Percentiles rank a stretch among this genome's conserved stretches.
phyloP scores from a whole-genome alignment of 2,329 filamentous ascomycete genomes.

The Monilinia vaccinii-corymbosi region DNA sequence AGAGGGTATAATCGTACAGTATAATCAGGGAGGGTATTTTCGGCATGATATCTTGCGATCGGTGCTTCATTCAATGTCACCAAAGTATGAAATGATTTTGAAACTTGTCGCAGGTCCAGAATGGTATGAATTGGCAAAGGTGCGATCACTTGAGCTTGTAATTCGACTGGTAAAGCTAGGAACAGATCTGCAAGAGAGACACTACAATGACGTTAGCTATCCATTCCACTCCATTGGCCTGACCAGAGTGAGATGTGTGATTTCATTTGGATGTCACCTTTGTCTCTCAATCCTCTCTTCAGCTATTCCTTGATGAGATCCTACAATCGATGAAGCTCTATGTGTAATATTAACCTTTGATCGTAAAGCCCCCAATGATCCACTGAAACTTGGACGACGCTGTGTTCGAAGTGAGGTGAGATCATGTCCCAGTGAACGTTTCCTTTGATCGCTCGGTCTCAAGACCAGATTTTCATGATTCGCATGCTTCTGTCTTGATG shows the following conservation, averaged over 20 bases:
- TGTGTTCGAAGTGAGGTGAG: conserved; percentile 24
- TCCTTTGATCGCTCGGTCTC: conserved; percentile 27
- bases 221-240: not conserved
- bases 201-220: conserved; percentile 8
- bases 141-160: conserved; percentile 54
- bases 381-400: conserved; percentile 27
- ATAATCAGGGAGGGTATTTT: conserved; percentile 51
- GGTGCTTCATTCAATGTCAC: conserved; percentile 51
- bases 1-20: conserved; percentile 50
- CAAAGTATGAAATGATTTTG: conserved; percentile 49
- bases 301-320: conserved; percentile 23
- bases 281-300: conserved; percentile 19
- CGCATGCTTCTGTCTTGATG: conserved; percentile 20
- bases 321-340: conserved; percentile 23
- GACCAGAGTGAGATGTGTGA: too few relatives aligned
- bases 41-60: conserved; percentile 52
- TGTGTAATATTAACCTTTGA: conserved; percentile 26
- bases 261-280: conserved; percentile 15
- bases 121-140: conserved; percentile 51
- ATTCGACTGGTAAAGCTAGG: conserved; percentile 47
- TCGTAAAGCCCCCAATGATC: conserved; percentile 27
- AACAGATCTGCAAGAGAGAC: conserved; percentile 49
- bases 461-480: conserved; percentile 17
- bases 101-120: conserved; percentile 48
- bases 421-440: conserved; percentile 29